phyloP scores from a whole-genome alignment of 2,329 filamentous ascomycete genomes.

The Colletotrichum sublineola region DNA sequence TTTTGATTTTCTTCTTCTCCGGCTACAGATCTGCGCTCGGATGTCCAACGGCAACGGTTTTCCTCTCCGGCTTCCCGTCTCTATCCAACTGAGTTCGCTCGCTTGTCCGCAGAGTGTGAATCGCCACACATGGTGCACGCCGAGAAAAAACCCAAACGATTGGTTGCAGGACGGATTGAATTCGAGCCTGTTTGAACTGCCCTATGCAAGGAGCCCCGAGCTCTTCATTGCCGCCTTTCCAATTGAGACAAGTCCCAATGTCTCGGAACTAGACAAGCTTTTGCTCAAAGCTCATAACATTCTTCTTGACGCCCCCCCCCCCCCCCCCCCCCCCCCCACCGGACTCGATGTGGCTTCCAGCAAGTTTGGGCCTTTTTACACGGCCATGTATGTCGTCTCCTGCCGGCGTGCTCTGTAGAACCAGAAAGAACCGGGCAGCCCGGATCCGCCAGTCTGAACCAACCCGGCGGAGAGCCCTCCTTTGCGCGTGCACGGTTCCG shows the following conservation, averaged over 20 bases:
- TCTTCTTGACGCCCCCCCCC: background rate
- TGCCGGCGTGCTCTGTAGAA: background rate
- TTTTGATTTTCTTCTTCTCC: no score
- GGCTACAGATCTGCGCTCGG: background rate
- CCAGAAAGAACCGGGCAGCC: background rate
- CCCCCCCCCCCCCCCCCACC: no score
- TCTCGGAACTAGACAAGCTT: no score
- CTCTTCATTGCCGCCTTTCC: background rate
- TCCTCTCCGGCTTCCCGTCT: no score
- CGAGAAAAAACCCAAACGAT: no score
- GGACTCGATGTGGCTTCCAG: background rate
- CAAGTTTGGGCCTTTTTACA: background rate
- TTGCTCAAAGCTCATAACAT: background rate
- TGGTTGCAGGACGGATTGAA: background rate
- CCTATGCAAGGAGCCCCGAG: slow-evolving; percentile 27
- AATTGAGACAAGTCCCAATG: background rate
- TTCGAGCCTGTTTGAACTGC: slow-evolving; percentile 15
- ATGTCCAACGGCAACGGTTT: background rate
- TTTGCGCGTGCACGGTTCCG: background rate
- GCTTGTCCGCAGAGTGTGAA: background rate
- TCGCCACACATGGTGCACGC: no score
- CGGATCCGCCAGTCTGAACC: no score
- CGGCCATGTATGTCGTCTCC: no score
- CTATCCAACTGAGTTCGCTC: background rate
- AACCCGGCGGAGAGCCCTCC: no score